A percentile compares a stretch with the other conserved stretches of the same genome.
phyloP scores from a whole-genome alignment of 305 asterid species.

The Fraxinus nigra region DNA sequence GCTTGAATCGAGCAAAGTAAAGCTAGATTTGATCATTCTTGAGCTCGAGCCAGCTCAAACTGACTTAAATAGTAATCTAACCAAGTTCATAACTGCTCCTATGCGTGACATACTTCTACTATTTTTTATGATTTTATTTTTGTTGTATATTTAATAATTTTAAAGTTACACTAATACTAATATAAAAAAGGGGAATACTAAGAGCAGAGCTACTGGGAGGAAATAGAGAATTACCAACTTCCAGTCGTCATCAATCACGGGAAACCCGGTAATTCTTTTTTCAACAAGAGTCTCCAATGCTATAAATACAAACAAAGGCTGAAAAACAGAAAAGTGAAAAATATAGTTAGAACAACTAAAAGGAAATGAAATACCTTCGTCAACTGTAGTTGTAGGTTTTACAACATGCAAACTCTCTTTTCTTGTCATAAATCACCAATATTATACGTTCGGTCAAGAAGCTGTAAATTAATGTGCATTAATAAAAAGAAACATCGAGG shows the following conservation, averaged over 20 bases:
- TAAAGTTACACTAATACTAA: neutral
- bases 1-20: neutral
- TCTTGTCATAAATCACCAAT: conserved; percentile 90
- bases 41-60: neutral
- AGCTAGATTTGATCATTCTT: neutral
- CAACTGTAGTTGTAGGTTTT: conserved; percentile 64
- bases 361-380: conserved; percentile 54
- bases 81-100: neutral
- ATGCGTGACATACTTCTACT: neutral
- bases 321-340: conserved; percentile 2
- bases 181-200: neutral
- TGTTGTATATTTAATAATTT: neutral
- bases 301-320: conserved; percentile 30
- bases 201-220: neutral
- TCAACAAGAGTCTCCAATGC: conserved; percentile 78
- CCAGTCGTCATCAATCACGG: conserved; percentile 86
- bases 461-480: conserved; percentile 33
- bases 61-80: neutral
- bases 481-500: neutral
- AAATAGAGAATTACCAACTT: conserved; percentile 62
- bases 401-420: conserved; percentile 65
- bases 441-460: conserved; percentile 49
- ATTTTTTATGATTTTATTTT: neutral
- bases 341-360: neutral
- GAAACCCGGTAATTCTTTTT: conserved; percentile 84